A percentile compares a stretch with the other conserved stretches of the same genome.
Evolutionary conservation across 139 green algal genomes (phyloP).

Genomic region (Trebouxia sp.): DNA sequence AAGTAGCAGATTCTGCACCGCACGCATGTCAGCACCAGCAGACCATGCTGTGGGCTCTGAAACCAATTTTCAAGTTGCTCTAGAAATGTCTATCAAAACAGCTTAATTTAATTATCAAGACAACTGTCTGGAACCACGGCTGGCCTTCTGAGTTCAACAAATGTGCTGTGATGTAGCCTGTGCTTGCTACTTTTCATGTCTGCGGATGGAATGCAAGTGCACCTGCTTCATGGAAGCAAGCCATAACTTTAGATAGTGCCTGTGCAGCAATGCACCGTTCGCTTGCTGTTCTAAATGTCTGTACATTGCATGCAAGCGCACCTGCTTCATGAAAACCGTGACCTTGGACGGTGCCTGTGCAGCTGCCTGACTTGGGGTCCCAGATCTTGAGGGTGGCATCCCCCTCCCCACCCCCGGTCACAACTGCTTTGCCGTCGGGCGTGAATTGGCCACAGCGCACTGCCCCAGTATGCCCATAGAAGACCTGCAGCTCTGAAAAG

Average conservation of each 20-base stretch:
- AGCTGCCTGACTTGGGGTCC: conserved; percentile 83
- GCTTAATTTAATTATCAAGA: too few relatives aligned
- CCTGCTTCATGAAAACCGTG: conserved; percentile 67
- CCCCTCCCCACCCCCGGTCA: conserved; percentile 80
- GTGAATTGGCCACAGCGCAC: conserved; percentile 89
- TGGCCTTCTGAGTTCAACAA: too few relatives aligned
- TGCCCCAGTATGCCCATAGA: conserved; percentile 80
- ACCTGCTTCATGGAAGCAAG: conserved; percentile 68
- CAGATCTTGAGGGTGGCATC: conserved; percentile 82
- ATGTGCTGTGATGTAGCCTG: too few relatives aligned
- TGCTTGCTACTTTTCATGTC: background rate
- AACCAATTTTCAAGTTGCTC: too few relatives aligned
- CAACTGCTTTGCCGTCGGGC: conserved; percentile 81
- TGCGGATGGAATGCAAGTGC: background rate
- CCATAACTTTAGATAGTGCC: conserved; percentile 45
- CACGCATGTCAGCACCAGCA: too few relatives aligned
- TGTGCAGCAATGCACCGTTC: too few relatives aligned
- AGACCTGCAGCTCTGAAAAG: conserved; percentile 61
- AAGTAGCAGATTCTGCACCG: too few relatives aligned
- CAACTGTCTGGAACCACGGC: too few relatives aligned
- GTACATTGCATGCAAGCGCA: background rate
- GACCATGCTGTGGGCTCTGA: too few relatives aligned
- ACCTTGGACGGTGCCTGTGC: conserved; percentile 50
- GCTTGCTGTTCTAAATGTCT: background rate
- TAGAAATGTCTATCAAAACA: too few relatives aligned